These are phyloP conservation scores for Physcomitrium patens DNA, from an alignment of 225 moss, liverwort and hornwort genomes.

Conservation along the genomic window DNA sequence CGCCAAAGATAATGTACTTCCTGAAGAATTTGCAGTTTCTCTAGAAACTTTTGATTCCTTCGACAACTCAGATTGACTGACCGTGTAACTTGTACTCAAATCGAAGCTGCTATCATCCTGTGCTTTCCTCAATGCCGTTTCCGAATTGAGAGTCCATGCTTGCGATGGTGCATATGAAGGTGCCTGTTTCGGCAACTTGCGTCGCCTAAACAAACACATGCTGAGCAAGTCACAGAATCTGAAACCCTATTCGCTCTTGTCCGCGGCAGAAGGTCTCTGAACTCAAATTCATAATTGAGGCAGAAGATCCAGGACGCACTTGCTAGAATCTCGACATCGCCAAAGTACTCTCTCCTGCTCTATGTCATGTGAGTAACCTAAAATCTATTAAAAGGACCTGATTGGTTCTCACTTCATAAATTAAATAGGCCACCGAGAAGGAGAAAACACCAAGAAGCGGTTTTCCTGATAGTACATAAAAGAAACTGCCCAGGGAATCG, in stretches of 20 bases:
- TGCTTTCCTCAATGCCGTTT: slow-evolving; percentile 31
- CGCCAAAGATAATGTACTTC: slow-evolving; percentile 56
- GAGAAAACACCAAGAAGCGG: no score
- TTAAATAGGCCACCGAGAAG: background rate
- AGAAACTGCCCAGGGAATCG: no score
- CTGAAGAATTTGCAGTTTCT: slow-evolving; percentile 50
- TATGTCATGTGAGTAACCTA: background rate
- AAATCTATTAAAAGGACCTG: background rate
- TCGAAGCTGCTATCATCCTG: slow-evolving; percentile 58
- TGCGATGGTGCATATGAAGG: slow-evolving; percentile 19
- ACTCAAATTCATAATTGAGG: slow-evolving; percentile 24
- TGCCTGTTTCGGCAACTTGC: slow-evolving; percentile 35
- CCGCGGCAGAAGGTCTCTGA: background rate
- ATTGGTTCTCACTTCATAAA: background rate
- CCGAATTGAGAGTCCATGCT: slow-evolving; percentile 20
- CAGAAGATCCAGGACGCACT: background rate
- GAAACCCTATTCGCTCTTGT: slow-evolving; percentile 4
- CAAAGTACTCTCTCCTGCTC: background rate
- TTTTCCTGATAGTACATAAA: no score
- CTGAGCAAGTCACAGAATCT: slow-evolving; percentile 31
- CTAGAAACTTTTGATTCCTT: slow-evolving; percentile 46
- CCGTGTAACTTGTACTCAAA: slow-evolving; percentile 49
- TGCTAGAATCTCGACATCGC: background rate
- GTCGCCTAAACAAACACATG: slow-evolving; percentile 60
- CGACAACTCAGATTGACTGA: slow-evolving; percentile 39